Percentiles rank a stretch among this genome's conserved stretches.
Conservation (phyloP, 768 basidiomycete species). For the Tulasnella sp. region DNA sequence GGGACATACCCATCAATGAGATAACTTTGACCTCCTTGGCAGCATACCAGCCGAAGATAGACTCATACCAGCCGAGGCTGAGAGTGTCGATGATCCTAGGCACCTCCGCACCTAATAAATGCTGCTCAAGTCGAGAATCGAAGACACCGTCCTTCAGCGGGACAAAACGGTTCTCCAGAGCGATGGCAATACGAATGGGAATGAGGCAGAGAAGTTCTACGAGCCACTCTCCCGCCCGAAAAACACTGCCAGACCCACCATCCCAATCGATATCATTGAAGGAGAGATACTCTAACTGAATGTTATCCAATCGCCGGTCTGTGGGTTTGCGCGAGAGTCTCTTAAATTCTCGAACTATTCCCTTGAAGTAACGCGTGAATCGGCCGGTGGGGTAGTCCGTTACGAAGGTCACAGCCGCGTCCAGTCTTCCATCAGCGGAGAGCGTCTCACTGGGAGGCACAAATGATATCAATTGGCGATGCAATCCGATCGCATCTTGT, state of each 20-base stretch:
- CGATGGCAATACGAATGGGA: constrained; percentile 53
- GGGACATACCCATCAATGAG: constrained; percentile 45
- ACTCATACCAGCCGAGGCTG: constrained; percentile 57
- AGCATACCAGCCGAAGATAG: constrained; percentile 50
- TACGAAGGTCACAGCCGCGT: constrained; percentile 9
- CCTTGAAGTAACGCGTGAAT: constrained; percentile 32
- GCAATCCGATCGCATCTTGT: not conserved
- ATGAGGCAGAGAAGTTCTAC: constrained; percentile 52
- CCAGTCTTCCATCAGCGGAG: not conserved
- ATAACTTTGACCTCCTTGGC: constrained; percentile 55
- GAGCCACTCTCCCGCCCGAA: constrained; percentile 49
- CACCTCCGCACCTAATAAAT: constrained; percentile 49
- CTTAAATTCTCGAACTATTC: constrained; percentile 41
- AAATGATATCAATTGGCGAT: not conserved
- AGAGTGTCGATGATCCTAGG: constrained; percentile 45
- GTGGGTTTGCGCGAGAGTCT: constrained; percentile 43
- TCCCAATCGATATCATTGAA: constrained; percentile 21
- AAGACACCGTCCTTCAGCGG: constrained; percentile 50
- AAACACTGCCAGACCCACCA: constrained; percentile 21
- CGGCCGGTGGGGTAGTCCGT: not conserved
- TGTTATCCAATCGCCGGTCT: constrained; percentile 21
- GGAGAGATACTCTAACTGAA: not conserved
- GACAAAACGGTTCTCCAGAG: constrained; percentile 48
- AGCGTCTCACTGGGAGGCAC: constrained; percentile 1
- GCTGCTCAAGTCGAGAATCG: constrained; percentile 40